A percentile compares a stretch with the other conserved stretches of the same genome.
Conservation (phyloP, 23 red algal genomes). For the Gracilaria caudata region DNA sequence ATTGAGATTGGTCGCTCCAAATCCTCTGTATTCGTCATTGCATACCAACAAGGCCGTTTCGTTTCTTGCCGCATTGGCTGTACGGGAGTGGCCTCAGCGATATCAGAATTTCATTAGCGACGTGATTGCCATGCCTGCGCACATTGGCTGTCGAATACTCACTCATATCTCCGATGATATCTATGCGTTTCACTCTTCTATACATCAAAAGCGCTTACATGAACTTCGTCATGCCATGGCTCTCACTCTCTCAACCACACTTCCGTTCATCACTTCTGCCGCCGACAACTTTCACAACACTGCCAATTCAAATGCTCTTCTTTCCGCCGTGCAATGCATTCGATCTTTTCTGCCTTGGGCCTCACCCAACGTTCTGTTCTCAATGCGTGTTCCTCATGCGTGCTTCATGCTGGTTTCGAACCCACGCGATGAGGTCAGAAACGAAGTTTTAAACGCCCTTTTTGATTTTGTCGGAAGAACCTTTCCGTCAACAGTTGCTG, state of each 20-base stretch:
- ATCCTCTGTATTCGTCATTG: conserved; percentile 24
- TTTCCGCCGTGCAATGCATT: conserved; percentile 5
- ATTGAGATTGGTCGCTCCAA: not conserved
- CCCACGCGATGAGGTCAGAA: not conserved
- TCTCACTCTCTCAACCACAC: conserved; percentile 33
- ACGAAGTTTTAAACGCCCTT: conserved; percentile 36
- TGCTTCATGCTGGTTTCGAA: conserved; percentile 34
- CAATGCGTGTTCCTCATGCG: conserved; percentile 24
- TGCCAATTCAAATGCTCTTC: not conserved
- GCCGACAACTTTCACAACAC: conserved; percentile 21
- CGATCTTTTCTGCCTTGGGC: conserved; percentile 17
- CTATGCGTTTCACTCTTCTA: conserved; percentile 31
- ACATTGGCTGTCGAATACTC: conserved; percentile 38
- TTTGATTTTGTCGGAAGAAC: conserved; percentile 20
- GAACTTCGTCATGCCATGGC: conserved; percentile 69
- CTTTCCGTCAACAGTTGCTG: conserved; percentile 1
- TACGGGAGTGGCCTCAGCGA: conserved; percentile 66
- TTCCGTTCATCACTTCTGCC: conserved; percentile 43
- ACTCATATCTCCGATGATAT: conserved; percentile 51
- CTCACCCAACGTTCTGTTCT: conserved; percentile 12
- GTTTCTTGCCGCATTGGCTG: conserved; percentile 39
- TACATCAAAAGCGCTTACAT: conserved; percentile 27
- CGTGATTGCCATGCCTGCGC: conserved; percentile 15
- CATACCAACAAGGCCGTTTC: conserved; percentile 48
- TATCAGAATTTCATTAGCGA: conserved; percentile 41